Base-by-base conservation (phyloP, 2,329 filamentous ascomycete genomes). In the Zarea fungicola region DNA sequence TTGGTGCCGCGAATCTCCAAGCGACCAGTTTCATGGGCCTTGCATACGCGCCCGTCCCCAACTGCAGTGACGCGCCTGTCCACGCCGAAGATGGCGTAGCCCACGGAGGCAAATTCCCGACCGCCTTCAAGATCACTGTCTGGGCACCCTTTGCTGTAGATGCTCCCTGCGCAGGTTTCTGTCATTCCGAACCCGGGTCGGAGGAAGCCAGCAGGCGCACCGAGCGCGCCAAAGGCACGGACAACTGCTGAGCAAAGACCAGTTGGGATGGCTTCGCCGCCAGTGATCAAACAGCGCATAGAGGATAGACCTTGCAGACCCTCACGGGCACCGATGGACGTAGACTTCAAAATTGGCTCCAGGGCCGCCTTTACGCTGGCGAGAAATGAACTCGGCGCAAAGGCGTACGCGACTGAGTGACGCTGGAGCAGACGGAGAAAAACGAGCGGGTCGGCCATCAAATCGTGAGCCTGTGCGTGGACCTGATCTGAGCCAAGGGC, bases 1-100 rank as follows among this genome's bases (percentile, higher is more conserved):
- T 82, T 80, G 0, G 74, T 73, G 2, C 74, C 80, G 4, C 71
- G 70, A 0, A 85, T 65, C 70, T 79, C 80, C 14, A 86, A 68
- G 58, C 83, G 75, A 2, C 83, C 82, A 6, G 69, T 60, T n/a
- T 63, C 56, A 23, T 60, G 60, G 50, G 43, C 16, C 56, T 44
- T 8, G 49, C 53, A 16, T 45, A 25, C 16, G 6, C 6, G 8
- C 19, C 26, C 42, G 8, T 51, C 48, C 10, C 53, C 52, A 14
- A 48, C 34, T n/a, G 26, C 44, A 14, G 52, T 58, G 28, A 75
- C 51, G 5, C 72, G 64, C 64, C 73, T 69, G 28, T 67, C 48
- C 0, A 69, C 62, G 7, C 68, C 70, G 1, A 52, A 54, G 18
- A 73, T 65, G 42, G 64, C 66, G 2, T 48, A 53, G 1, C 74